Base-by-base conservation (phyloP, 1,284 basidiomycete genomes). In the Apiotrichum siamense region DNA sequence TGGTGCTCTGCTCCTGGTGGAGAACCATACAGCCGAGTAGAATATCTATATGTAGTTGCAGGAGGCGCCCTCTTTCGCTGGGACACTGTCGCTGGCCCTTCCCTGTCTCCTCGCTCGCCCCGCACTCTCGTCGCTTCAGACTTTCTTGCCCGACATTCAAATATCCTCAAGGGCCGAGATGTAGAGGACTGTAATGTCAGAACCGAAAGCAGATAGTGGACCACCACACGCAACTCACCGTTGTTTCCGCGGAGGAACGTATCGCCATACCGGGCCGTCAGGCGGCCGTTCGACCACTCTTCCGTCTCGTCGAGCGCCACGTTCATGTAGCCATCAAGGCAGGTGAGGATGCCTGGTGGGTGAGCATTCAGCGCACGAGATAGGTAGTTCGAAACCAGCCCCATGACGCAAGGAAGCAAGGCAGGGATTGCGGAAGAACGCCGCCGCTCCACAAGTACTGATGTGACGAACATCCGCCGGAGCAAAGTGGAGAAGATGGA, bases 321-420 rank as follows among this genome's bases (percentile, higher is more conserved):
- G 76, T 98, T 98, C 96, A 98, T 92, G 72, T 91, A 92, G 0
- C 93, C 96, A 73, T 98, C 96, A 21, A 98, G 80, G 70, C 96
- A 97, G 7, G 90, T 93, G n/a, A 98, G 77, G 1, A 92, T 80
- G 33, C 93, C 93, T 97, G 58, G 15, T 0, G 32, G 23, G 37
- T 33, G 20, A 42, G 39, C 3, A 12, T 5, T 3, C n/a, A n/a
- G n/a, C n/a, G n/a, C n/a, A n/a, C n/a, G n/a, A n/a, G n/a, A n/a
- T n/a, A n/a, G n/a, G n/a, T n/a, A n/a, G n/a, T n/a, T n/a, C n/a
- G n/a, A n/a, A n/a, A n/a, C n/a, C n/a, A n/a, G n/a, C n/a, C n/a
- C n/a, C n/a, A n/a, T n/a, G n/a, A n/a, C n/a, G n/a, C n/a, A n/a
- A n/a, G n/a, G n/a, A n/a, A n/a, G 31, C 17, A 20, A 17, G 15